Conservation (phyloP, 2,329 filamentous ascomycete species). For the Pseudogymnoascus sp. region DNA sequence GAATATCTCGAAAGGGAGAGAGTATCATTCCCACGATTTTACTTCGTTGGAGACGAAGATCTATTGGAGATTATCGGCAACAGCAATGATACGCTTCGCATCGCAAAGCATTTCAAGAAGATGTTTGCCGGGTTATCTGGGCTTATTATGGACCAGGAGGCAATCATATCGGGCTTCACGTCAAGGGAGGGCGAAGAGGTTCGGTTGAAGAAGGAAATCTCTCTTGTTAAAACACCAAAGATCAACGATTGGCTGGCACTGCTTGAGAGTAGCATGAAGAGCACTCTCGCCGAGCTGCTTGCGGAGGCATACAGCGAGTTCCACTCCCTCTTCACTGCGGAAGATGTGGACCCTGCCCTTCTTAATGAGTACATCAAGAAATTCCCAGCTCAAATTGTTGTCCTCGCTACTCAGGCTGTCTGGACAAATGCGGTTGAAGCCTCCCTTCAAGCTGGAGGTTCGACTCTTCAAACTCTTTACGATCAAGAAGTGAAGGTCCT, state of each 20-base stretch:
- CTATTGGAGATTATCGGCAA: slow-evolving; percentile 98
- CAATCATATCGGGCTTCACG: slow-evolving; percentile 81
- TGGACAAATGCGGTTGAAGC: slow-evolving; percentile 87
- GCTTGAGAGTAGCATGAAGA: slow-evolving; percentile 88
- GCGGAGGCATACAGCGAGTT: slow-evolving; percentile 81
- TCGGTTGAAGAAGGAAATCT: slow-evolving; percentile 81
- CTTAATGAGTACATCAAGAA: slow-evolving; percentile 74
- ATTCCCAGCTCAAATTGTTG: slow-evolving; percentile 91
- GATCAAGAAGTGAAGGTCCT: slow-evolving; percentile 80
- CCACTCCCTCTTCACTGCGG: slow-evolving; percentile 64
- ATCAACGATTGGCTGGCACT: slow-evolving; percentile 99
- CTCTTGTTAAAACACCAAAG: slow-evolving; percentile 82
- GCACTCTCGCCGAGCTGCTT: slow-evolving; percentile 82
- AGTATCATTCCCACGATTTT: slow-evolving; percentile 96
- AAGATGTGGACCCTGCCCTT: slow-evolving; percentile 59
- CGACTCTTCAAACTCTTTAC: slow-evolving; percentile 61
- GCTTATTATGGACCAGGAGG: slow-evolving; percentile 82
- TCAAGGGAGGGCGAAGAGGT: slow-evolving; percentile 94
- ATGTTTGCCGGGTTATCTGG: slow-evolving; percentile 98
- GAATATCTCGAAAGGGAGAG: slow-evolving; percentile 98
- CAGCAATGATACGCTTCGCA: slow-evolving; percentile 91
- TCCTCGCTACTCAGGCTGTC: slow-evolving; percentile 84
- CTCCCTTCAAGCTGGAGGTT: slow-evolving; percentile 64
- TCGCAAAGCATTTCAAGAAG: slow-evolving; percentile 98
- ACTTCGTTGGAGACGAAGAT: slow-evolving; percentile 98